These are phyloP conservation scores for Noccaea caerulescens DNA, from an alignment of 345 rosid genomes.

Conservation along the genomic window DNA sequence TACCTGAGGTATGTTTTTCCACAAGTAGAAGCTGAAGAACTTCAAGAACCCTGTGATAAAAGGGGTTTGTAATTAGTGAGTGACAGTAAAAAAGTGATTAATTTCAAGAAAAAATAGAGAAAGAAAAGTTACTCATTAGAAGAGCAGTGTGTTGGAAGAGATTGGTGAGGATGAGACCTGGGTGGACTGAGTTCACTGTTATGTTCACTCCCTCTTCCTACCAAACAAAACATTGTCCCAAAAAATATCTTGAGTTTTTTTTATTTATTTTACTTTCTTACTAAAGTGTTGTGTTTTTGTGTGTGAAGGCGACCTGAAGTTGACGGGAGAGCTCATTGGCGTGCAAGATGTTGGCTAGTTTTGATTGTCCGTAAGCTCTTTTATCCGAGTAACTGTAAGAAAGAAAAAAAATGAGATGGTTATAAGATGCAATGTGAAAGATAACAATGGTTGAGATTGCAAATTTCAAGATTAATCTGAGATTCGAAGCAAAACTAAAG, in stretches of 20 bases:
- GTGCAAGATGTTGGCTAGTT: slow-evolving; percentile 85
- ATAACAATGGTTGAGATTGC: background rate
- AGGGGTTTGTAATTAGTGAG: background rate
- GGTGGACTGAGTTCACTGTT: slow-evolving; percentile 88
- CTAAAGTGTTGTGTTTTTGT: background rate
- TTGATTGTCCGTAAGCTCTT: slow-evolving; percentile 94
- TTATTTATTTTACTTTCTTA: background rate
- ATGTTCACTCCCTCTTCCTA: slow-evolving; percentile 84
- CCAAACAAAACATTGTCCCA: slow-evolving; percentile 26
- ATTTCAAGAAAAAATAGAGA: slow-evolving; percentile 3
- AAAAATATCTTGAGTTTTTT: background rate
- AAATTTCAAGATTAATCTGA: background rate
- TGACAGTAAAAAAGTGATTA: background rate
- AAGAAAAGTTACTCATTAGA: slow-evolving; percentile 61
- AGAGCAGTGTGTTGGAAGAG: slow-evolving; percentile 67
- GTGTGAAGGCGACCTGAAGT: slow-evolving; percentile 57
- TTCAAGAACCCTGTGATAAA: slow-evolving; percentile 58
- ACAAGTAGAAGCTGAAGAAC: slow-evolving; percentile 59
- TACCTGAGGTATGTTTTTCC: slow-evolving; percentile 96
- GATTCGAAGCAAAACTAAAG: background rate
- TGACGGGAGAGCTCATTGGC: slow-evolving; percentile 87
- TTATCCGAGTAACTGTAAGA: slow-evolving; percentile 71
- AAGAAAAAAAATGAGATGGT: background rate
- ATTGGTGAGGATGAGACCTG: slow-evolving; percentile 90
- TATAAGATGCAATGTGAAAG: slow-evolving; percentile 10